Base-by-base conservation (phyloP, 1,284 basidiomycete species). In the Puccinia triticina region DNA sequence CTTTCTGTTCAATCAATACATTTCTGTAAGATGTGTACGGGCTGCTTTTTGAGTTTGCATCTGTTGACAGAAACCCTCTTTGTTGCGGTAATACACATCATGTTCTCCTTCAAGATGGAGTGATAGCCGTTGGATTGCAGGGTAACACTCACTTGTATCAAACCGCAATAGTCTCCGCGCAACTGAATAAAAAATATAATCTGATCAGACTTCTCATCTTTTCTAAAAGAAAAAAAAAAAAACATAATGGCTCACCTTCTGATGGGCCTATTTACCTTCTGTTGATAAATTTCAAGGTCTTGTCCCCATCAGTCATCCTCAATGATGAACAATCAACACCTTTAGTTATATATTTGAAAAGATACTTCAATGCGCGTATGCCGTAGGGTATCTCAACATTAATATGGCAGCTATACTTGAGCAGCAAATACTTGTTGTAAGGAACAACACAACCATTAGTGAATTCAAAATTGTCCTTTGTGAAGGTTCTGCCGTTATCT, bases 291-390 rank as follows among this genome's bases (percentile, higher is more conserved):
- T 14, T 3, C 50, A 3, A 4, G 5, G 72, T 74, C 48, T 74
- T 48, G 84, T 89, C 85, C 14, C 57, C 66, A 2, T 59, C 14
- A 12, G 61, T 43, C 7, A 69, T 43, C n/a, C 67, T 64, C 10
- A 89, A 64, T 3, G 87, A 86, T 0, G 86, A 86, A 0, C 86
- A 84, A 84, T 90, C 89, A 32, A 84, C 77, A 0, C 90, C 90
- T 83, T 90, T 90, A 83, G 88, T 86, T 59, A 89, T 86, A 83
- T 90, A 90, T 82, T 90, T 90, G 86, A 88, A 87, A 2, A 88
- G 82, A 83, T 90, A 90, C 83, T 90, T 89, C 83, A 89, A 75
- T 0, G 88, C 85, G 0, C 79, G 78, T 34, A 89, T 82, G 0
- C 85, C 86, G 8, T 85, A 83, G 0, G 85, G 86, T 77, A 87